A percentile compares a stretch with the other conserved stretches of the same genome.
These are phyloP conservation scores for Trichoderma polysporum DNA, from an alignment of 2,329 filamentous ascomycete genomes.

Conservation along the genomic window DNA sequence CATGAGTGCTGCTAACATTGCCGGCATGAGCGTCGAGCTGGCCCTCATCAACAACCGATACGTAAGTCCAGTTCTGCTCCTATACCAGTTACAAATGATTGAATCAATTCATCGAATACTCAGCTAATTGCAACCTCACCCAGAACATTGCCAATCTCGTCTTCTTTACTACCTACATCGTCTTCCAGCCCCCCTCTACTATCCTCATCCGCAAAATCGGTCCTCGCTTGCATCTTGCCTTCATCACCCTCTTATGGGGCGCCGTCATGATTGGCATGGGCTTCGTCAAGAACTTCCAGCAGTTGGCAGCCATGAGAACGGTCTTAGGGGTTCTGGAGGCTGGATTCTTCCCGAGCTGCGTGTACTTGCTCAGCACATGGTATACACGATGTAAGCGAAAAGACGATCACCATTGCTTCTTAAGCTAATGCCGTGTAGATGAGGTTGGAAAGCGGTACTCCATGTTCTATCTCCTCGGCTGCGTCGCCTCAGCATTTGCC, in stretches of 20 bases:
- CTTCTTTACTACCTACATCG: slow-evolving; percentile 72
- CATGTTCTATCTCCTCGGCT: slow-evolving; percentile 67
- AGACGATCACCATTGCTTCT: background rate
- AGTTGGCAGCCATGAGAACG: slow-evolving; percentile 55
- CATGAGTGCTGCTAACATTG: slow-evolving; percentile 69
- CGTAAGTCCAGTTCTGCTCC: slow-evolving; percentile 32
- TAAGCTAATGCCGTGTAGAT: slow-evolving; percentile 38
- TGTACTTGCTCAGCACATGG: slow-evolving; percentile 73
- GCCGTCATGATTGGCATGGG: slow-evolving; percentile 64
- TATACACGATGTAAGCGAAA: slow-evolving; percentile 60
- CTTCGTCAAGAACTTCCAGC: slow-evolving; percentile 53
- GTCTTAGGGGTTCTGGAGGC: slow-evolving; percentile 65
- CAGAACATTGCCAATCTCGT: slow-evolving; percentile 66
- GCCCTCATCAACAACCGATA: slow-evolving; percentile 47
- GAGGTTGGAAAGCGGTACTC: slow-evolving; percentile 70
- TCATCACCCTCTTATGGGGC: slow-evolving; percentile 60
- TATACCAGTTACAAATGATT: too few species aligned
- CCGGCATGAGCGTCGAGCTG: slow-evolving; percentile 57
- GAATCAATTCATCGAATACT: background rate
- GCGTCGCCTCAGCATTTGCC: slow-evolving; percentile 63
- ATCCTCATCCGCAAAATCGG: slow-evolving; percentile 67
- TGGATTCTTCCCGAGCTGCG: slow-evolving; percentile 70
- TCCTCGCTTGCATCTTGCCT: slow-evolving; percentile 54
- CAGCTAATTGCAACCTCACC: background rate
- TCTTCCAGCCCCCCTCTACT: slow-evolving; percentile 71